These are phyloP conservation scores for Haematococcus lacustris DNA, from an alignment of 139 green algal genomes.

Conservation along the genomic window DNA sequence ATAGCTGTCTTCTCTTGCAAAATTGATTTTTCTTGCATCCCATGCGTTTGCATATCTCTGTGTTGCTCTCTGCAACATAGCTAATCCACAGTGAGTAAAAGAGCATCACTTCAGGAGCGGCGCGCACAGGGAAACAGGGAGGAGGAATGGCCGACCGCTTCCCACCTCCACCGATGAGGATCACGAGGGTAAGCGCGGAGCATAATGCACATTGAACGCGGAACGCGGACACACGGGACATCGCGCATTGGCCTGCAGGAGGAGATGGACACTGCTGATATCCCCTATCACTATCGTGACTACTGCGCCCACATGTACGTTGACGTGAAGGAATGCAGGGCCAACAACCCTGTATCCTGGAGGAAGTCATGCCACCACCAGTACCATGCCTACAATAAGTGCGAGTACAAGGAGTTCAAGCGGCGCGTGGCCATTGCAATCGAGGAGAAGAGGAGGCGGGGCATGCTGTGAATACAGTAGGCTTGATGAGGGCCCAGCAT, in stretches of 20 bases:
- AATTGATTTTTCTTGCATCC: too few species aligned
- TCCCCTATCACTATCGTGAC: conserved; percentile 74
- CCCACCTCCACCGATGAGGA: conserved; percentile 34
- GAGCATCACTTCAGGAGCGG: neutral
- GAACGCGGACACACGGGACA: neutral
- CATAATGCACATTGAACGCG: neutral
- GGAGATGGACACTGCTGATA: conserved; percentile 67
- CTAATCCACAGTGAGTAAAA: too few species aligned
- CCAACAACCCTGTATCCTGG: conserved; percentile 28
- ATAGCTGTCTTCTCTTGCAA: too few species aligned
- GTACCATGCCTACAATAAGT: conserved; percentile 45
- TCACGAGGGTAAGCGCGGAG: conserved; percentile 18
- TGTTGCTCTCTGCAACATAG: too few species aligned
- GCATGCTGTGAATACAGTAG: conserved; percentile 15
- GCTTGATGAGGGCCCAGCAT: too few species aligned
- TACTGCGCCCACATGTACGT: conserved; percentile 88
- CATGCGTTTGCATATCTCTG: too few species aligned
- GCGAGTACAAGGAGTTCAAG: conserved; percentile 53
- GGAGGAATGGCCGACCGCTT: conserved; percentile 26
- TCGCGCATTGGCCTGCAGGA: conserved; percentile 45
- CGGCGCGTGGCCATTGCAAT: conserved; percentile 38
- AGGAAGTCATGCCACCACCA: conserved; percentile 30
- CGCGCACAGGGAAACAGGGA: neutral
- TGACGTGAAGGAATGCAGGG: conserved; percentile 83
- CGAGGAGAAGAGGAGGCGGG: conserved; percentile 34